Evolutionary conservation across 768 basidiomycete species (phyloP).

Genomic region (Leccinum truebloodii): DNA sequence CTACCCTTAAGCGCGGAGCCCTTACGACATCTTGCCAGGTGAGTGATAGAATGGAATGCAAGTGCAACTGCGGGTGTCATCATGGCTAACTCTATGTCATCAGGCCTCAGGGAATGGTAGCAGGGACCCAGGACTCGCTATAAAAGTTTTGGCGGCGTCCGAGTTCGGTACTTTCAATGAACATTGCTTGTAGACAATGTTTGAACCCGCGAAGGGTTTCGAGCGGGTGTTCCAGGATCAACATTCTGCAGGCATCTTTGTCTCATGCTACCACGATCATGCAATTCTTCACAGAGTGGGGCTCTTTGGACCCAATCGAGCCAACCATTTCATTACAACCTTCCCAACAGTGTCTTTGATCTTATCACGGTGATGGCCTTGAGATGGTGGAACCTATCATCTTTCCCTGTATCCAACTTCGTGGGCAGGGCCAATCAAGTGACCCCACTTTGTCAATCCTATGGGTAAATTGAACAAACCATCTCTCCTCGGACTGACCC

Average conservation of each 20-base stretch:
- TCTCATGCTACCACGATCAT: background rate
- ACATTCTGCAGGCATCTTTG: background rate
- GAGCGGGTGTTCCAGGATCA: background rate
- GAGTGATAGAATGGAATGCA: no score
- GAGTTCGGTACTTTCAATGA: background rate
- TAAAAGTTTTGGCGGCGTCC: background rate
- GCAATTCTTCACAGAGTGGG: constrained; percentile 1
- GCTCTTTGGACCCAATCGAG: background rate
- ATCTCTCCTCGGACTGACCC: background rate
- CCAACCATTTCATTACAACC: no score
- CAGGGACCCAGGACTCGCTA: background rate
- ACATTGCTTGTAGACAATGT: no score
- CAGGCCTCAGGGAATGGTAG: background rate
- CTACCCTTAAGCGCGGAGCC: no score
- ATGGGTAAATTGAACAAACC: background rate
- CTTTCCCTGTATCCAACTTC: background rate
- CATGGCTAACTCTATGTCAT: no score
- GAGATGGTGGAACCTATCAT: background rate
- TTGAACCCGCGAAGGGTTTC: constrained; percentile 13
- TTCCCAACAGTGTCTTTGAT: background rate
- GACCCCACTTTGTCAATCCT: background rate
- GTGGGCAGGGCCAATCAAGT: background rate
- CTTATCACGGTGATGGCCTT: background rate
- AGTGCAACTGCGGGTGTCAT: no score
- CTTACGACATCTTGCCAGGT: no score